Evolutionary conservation across 2,329 filamentous ascomycete genomes (phyloP).

Genomic region (Davidsoniella eucalypti): DNA sequence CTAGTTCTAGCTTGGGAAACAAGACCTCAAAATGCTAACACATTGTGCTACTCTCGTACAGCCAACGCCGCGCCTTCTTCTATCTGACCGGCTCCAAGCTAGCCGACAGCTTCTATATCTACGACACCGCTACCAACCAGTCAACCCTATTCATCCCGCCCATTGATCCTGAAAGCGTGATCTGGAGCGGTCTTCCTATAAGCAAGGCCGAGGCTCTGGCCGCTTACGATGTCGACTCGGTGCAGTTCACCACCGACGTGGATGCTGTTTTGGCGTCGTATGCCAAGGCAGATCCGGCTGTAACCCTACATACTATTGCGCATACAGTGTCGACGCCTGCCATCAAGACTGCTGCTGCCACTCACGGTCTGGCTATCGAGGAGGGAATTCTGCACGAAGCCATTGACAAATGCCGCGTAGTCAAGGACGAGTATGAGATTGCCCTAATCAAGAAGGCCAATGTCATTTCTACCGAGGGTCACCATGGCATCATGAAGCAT

Average conservation of each 20-base stretch:
- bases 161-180: conserved; percentile 70
- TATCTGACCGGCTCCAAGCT: conserved; percentile 77
- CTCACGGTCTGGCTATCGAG: conserved; percentile 44
- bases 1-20: too few species aligned
- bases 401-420: conserved; percentile 50
- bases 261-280: conserved; percentile 46
- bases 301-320: conserved; percentile 57
- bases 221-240: conserved; percentile 68
- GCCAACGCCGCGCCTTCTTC: conserved; percentile 85
- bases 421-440: conserved; percentile 62
- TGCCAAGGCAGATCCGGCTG: conserved; percentile 26
- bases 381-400: conserved; percentile 38
- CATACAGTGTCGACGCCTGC: conserved; percentile 58
- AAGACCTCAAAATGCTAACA: not conserved
- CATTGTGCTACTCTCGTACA: conserved; percentile 19
- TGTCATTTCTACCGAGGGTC: conserved; percentile 48
- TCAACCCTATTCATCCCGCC: conserved; percentile 85
- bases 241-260: conserved; percentile 55
- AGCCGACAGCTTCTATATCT: conserved; percentile 64
- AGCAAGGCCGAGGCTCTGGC: conserved; percentile 57
- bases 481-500: conserved; percentile 42
- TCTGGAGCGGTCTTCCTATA: conserved; percentile 83
- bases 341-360: conserved; percentile 53
- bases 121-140: conserved; percentile 57
- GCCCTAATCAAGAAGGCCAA: conserved; percentile 59